Evolutionary conservation across 345 rosid genomes (phyloP), one percentile per base, ranked within the genome.

Genomic region (Citrus trifoliata): DNA sequence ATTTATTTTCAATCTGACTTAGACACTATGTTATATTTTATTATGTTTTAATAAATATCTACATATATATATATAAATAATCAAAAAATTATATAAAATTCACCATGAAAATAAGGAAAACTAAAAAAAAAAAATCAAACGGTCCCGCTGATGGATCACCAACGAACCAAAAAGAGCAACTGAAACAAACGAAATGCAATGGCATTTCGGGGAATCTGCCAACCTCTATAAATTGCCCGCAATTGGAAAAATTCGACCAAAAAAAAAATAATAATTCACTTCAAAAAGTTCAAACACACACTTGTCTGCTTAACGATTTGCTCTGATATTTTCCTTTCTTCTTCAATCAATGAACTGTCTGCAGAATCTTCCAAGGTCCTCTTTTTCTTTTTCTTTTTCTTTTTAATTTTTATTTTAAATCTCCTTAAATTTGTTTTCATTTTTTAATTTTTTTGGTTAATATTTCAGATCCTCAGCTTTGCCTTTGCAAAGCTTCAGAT

Each of bases 311-410:
- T 65, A 12, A 13, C 56, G 55, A 80, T 74, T 61, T 68, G 30
- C 76, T 35, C 63, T 42, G 30, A 16, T 40, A n/a, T 46, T 73
- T 71, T 67, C 71, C 21, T 63, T 71, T 65, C 69, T 19, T 71
- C 46, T 55, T 18, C 69, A 40, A 37, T 56, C 55, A 68, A 90
- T 90, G 98, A 88, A 88, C 74, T 88, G 90, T 72, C 93, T 88
- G 63, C 93, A 88, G 66, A 83, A 80, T 85, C 93, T 90, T 53
- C 79, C 88, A 28, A 88, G 91, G 97, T 92, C n/a, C n/a, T 32
- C 25, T 58, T 32, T 32, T 32, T 4, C 35, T 32, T 32, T 3
- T 30, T 28, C 32, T 30, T 30, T n/a, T n/a, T n/a, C n/a, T 32
- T 32, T 4, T 32, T 32, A 32, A 42, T 42, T 28, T 42, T 42